Evolutionary conservation across 345 rosid species (phyloP).

Genomic region (Sonneratia alba): DNA sequence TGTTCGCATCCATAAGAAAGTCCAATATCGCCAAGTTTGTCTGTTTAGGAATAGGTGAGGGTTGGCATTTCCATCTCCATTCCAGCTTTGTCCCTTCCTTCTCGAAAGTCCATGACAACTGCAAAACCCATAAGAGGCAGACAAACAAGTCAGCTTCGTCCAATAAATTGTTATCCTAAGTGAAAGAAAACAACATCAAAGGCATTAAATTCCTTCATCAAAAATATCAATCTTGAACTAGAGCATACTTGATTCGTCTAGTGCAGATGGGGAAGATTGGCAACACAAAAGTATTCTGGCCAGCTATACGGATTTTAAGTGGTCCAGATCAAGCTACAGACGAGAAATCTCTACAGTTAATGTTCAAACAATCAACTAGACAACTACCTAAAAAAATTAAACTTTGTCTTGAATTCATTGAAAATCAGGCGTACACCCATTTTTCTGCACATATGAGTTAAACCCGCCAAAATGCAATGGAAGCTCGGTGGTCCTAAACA

Average conservation of each 20-base stretch:
- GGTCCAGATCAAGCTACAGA: not conserved
- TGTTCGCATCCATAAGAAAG: conserved; percentile 79
- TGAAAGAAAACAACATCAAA: not conserved
- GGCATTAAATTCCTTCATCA: not conserved
- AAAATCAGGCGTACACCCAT: not conserved
- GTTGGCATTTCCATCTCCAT: conserved; percentile 84
- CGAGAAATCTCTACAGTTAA: not conserved
- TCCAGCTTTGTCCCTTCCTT: conserved; percentile 80
- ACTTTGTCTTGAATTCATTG: not conserved
- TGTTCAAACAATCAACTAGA: not conserved
- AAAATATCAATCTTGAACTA: not conserved
- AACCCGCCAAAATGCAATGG: not conserved
- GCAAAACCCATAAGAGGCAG: conserved; percentile 4
- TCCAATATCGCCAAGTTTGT: conserved; percentile 53
- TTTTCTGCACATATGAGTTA: not conserved
- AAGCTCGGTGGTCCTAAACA: not conserved
- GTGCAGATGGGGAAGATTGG: not conserved
- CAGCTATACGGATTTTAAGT: not conserved
- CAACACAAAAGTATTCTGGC: not conserved
- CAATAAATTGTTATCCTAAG: not conserved
- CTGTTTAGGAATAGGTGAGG: conserved; percentile 39
- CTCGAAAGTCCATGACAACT: conserved; percentile 92
- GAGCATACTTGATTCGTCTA: not conserved
- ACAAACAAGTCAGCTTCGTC: not conserved
- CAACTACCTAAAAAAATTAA: not conserved